A percentile compares a stretch with the other conserved stretches of the same genome.
These are phyloP conservation scores for Zygnema cylindricum DNA, from an alignment of 139 green algal genomes.

Conservation along the genomic window DNA sequence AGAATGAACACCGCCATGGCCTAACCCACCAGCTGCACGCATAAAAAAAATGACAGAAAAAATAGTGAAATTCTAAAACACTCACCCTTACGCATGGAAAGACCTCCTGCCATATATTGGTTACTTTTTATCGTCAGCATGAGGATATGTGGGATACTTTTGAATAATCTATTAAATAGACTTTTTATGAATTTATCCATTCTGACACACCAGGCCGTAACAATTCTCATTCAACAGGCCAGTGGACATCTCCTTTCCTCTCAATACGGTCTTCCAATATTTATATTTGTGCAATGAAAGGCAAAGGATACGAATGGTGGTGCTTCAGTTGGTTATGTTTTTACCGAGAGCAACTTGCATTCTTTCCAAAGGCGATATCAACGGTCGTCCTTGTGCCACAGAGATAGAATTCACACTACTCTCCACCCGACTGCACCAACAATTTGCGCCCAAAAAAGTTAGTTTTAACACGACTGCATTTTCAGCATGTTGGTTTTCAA, in stretches of 20 bases:
- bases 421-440: conserved; percentile 18
- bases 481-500: too few relatives aligned
- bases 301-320: too few relatives aligned
- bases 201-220: too few relatives aligned
- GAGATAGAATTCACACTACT: conserved; percentile 8
- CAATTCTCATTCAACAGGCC: too few relatives aligned
- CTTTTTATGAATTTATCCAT: too few relatives aligned
- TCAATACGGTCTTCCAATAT: too few relatives aligned
- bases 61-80: neutral
- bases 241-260: too few relatives aligned
- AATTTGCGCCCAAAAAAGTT: too few relatives aligned
- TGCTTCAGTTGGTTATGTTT: neutral
- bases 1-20: conserved; percentile 38
- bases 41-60: neutral
- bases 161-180: too few relatives aligned
- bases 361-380: neutral
- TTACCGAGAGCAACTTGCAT: conserved; percentile 28
- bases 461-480: too few relatives aligned
- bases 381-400: neutral
- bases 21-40: conserved; percentile 27
- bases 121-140: neutral
- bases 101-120: neutral
- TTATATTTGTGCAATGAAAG: too few relatives aligned
- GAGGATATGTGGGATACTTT: too few relatives aligned
- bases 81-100: neutral